These are phyloP conservation scores for Mycothermus thermophilus DNA, from an alignment of 495 filamentous ascomycete species.

Conservation along the genomic window DNA sequence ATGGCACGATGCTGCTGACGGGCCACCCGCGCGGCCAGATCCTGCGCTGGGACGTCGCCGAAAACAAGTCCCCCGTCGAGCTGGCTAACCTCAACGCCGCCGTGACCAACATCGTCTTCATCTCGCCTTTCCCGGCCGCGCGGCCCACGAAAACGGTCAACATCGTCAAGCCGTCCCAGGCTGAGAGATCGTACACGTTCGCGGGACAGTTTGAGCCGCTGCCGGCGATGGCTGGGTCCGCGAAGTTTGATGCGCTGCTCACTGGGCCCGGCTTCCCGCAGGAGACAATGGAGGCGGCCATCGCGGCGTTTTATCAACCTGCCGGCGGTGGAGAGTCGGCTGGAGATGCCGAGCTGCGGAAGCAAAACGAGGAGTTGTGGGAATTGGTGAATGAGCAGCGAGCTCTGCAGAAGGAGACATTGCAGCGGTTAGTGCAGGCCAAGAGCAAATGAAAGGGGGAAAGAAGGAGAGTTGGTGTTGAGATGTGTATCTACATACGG, in stretches of 20 bases:
- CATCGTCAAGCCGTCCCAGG: conserved; percentile 58
- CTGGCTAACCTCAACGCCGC: conserved; percentile 58
- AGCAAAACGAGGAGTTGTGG: conserved; percentile 39
- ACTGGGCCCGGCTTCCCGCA: conserved; percentile 24
- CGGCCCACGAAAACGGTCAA: conserved; percentile 39
- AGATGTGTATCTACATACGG: no score
- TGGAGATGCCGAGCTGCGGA: conserved; percentile 28
- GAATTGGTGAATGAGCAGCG: conserved; percentile 36
- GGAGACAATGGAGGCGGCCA: conserved; percentile 14
- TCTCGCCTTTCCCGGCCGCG: conserved; percentile 43
- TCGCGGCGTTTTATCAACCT: conserved; percentile 20
- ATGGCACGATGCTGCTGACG: conserved; percentile 65
- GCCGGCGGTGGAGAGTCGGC: conserved; percentile 6
- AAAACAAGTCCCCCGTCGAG: conserved; percentile 50
- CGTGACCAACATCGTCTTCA: conserved; percentile 62
- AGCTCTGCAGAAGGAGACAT: conserved; percentile 33
- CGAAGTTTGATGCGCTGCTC: conserved; percentile 26
- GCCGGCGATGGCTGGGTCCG: conserved; percentile 18
- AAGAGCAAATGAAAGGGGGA: conserved; percentile 15
- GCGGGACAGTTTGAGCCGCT: conserved; percentile 45
- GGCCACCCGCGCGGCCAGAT: conserved; percentile 73
- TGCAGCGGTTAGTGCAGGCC: conserved; percentile 30
- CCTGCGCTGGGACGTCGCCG: conserved; percentile 48
- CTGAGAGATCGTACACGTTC: conserved; percentile 55
- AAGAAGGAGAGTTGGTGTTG: not conserved